Base-by-base conservation (phyloP, 371 early-diverging fungal genomes). In the Circinella umbellata region DNA sequence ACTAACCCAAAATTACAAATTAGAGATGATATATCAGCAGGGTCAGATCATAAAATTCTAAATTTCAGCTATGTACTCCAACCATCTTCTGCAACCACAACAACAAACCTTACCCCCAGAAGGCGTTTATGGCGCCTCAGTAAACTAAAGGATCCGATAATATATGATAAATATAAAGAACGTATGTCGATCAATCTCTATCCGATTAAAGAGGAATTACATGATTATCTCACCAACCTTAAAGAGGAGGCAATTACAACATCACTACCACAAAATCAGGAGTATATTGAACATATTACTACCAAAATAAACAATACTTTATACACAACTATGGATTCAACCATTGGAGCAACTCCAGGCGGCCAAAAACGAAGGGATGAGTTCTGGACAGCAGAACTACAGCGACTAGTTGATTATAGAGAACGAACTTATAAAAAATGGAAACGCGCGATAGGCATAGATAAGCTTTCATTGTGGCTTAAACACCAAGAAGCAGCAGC, bases 21-120 rank as follows among this genome's bases (percentile, higher is more conserved):
- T 39, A 4, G 15, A 6, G 48, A 48, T 13, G 66, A 70, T 34
- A 65, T 70, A 8, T 70, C 70, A 8, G 39, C 65, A 10, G 70
- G 39, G 3, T 70, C 70, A 4, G 61, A 70, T 27, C 61, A 70
- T 64, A 64, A 66, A 34, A 36, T 70, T 3, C 8, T 70, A 0
- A 47, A 64, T 20, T 46, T 61, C n/a, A 65, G 37, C 3, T 70
- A 20, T 49, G 20, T 27, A 4, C 37, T 34, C 10, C 49, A 5
- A n/a, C 5, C 18, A 48, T n/a, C 27, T 37, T 63, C 20, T 27
- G 9, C n/a, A 11, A 49, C 1, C 27, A 9, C 47, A 34, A 4
- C 10, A 4, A 48, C 57, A 15, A 4, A 27, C 6, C 59, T 37
- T 13, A 9, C 35, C 0, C 48, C 42, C 4, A 53, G 39, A 8